phyloP scores from a whole-genome alignment of 306 rosid genomes.

The Biancaea sappan region DNA sequence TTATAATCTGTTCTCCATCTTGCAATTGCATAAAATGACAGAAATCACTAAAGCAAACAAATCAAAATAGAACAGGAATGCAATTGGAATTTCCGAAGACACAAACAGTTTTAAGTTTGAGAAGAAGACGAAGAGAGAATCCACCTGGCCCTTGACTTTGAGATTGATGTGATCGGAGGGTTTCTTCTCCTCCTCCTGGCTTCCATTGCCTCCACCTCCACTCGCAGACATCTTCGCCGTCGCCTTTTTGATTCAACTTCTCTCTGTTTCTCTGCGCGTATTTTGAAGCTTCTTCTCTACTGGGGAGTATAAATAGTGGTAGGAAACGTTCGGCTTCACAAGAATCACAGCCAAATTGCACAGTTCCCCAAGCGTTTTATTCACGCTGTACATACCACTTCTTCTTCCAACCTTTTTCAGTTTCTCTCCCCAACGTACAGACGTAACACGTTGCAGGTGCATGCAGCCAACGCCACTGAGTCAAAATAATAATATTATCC shows the following conservation, averaged over 20 bases:
- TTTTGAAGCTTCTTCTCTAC: no score
- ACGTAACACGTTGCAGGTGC: no score
- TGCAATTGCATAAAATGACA: no score
- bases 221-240: constrained; percentile 50
- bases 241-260: not conserved
- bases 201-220: constrained; percentile 37
- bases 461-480: no score
- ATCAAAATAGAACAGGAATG: no score
- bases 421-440: no score
- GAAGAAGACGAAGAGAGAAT: not conserved
- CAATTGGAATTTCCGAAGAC: no score
- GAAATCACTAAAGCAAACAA: no score
- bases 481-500: no score
- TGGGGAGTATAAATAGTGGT: not conserved
- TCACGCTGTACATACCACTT: constrained; percentile 14
- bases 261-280: not conserved
- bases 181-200: constrained; percentile 57
- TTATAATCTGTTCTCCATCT: no score
- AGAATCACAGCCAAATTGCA: not conserved
- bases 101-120: not conserved
- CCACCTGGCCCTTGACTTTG: constrained; percentile 80
- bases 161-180: constrained; percentile 60
- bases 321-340: not conserved
- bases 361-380: constrained; percentile 11
- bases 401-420: no score